These are phyloP conservation scores for Fusarium buharicum DNA, from an alignment of 2,329 filamentous ascomycete species.

Conservation along the genomic window DNA sequence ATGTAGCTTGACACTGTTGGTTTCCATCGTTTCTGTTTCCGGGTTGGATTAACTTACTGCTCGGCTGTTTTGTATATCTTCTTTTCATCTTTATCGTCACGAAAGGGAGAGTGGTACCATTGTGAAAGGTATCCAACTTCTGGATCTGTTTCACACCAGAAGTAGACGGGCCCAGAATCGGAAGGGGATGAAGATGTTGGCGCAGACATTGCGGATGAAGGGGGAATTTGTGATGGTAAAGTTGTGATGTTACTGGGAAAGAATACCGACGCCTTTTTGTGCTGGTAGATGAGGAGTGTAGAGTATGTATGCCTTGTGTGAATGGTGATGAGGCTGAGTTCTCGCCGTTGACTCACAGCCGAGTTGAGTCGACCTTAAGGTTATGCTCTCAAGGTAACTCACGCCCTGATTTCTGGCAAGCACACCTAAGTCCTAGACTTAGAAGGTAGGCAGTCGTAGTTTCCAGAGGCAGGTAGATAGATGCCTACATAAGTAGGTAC, in stretches of 20 bases:
- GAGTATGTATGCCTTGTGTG: neutral
- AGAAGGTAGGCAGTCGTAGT: too few relatives aligned
- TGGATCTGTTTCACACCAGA: conserved; percentile 60
- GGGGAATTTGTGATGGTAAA: neutral
- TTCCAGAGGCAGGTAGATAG: too few relatives aligned
- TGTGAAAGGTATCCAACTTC: conserved; percentile 69
- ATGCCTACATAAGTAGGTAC: too few relatives aligned
- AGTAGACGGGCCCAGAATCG: conserved; percentile 51
- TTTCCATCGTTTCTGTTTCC: neutral
- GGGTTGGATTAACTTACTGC: conserved; percentile 52
- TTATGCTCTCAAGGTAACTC: too few relatives aligned
- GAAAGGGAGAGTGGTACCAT: conserved; percentile 67
- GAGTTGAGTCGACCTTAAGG: neutral
- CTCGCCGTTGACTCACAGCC: conserved; percentile 41
- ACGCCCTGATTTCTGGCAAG: too few relatives aligned
- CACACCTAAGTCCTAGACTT: too few relatives aligned
- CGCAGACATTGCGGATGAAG: conserved; percentile 12
- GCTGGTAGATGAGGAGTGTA: too few relatives aligned
- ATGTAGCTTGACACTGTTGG: conserved; percentile 56
- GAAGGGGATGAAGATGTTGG: conserved; percentile 7
- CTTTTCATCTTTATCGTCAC: conserved; percentile 48
- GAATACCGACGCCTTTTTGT: neutral
- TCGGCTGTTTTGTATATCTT: conserved; percentile 62
- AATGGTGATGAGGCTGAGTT: conserved; percentile 28
- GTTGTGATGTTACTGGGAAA: neutral